These are phyloP conservation scores for Vitis amurensis DNA, from an alignment of 164 flowering plant species.

Conservation along the genomic window DNA sequence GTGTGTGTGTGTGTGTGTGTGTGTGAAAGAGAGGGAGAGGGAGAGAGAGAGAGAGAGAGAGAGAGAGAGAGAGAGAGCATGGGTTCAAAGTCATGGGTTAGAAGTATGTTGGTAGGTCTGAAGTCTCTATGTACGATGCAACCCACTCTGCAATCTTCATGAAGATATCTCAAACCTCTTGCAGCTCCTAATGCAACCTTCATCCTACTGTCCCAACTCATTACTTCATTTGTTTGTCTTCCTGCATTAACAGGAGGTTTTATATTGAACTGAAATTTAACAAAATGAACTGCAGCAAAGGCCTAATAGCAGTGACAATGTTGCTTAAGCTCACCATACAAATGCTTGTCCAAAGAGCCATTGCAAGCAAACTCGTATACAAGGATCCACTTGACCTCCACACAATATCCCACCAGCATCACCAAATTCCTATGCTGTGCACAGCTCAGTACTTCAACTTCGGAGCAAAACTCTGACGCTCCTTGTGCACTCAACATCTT, in stretches of 20 bases:
- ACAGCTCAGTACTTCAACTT: conserved; percentile 51
- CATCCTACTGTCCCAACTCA: conserved; percentile 34
- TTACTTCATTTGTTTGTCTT: conserved; percentile 15
- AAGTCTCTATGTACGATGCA: conserved; percentile 53
- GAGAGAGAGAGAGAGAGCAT: conserved; percentile 27
- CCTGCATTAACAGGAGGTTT: conserved; percentile 7
- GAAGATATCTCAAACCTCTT: conserved; percentile 49
- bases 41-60: neutral
- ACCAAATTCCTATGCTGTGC: conserved; percentile 54
- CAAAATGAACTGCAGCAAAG: neutral
- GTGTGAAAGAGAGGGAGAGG: neutral
- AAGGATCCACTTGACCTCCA: conserved; percentile 36
- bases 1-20: neutral
- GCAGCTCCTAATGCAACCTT: conserved; percentile 53
- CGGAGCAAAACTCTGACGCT: conserved; percentile 41
- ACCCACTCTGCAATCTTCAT: conserved; percentile 56
- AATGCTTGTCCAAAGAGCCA: conserved; percentile 44
- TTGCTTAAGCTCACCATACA: conserved; percentile 26
- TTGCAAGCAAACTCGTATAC: conserved; percentile 49
- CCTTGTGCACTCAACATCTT: conserved; percentile 39
- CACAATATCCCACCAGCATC: conserved; percentile 49
- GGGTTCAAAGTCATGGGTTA: conserved; percentile 55
- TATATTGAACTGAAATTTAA: neutral
- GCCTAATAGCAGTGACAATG: neutral
- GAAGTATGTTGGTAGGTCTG: conserved; percentile 47